These are phyloP conservation scores for Rosa persica DNA, from an alignment of 306 rosid genomes.

Conservation along the genomic window DNA sequence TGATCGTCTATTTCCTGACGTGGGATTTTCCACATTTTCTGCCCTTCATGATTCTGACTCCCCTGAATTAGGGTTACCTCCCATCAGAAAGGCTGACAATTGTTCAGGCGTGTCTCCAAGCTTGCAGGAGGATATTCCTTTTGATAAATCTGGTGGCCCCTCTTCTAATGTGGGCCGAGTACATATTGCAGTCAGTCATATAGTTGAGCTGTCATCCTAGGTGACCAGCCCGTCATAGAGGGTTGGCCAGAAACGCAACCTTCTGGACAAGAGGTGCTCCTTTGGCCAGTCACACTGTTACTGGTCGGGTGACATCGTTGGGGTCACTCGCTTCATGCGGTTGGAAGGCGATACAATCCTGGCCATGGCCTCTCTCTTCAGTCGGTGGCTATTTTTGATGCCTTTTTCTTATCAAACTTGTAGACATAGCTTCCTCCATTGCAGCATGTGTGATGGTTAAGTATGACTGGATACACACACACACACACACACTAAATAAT, in stretches of 20 bases:
- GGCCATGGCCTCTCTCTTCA: not conserved
- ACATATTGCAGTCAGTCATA: not conserved
- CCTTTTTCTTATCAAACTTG: not conserved
- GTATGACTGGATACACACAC: not conserved
- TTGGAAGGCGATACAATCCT: not conserved
- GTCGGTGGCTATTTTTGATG: not conserved
- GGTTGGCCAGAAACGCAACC: not conserved
- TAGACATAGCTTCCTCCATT: not conserved
- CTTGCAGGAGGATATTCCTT: not conserved
- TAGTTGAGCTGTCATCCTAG: not conserved
- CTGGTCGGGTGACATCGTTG: not conserved
- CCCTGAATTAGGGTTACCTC: not conserved
- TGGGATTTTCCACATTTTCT: not conserved
- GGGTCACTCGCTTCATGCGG: not conserved
- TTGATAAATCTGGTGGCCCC: not conserved
- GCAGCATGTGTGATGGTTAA: not conserved
- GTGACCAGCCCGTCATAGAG: not conserved
- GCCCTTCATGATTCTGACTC: not conserved
- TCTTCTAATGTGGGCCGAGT: not conserved
- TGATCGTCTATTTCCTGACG: not conserved
- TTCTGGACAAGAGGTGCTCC: not conserved
- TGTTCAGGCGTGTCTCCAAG: not conserved
- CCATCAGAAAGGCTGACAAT: not conserved
- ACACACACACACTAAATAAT: not conserved
- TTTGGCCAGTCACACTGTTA: not conserved